These are phyloP conservation scores for Protea cynaroides DNA, from an alignment of 164 flowering plant species.

Conservation along the genomic window DNA sequence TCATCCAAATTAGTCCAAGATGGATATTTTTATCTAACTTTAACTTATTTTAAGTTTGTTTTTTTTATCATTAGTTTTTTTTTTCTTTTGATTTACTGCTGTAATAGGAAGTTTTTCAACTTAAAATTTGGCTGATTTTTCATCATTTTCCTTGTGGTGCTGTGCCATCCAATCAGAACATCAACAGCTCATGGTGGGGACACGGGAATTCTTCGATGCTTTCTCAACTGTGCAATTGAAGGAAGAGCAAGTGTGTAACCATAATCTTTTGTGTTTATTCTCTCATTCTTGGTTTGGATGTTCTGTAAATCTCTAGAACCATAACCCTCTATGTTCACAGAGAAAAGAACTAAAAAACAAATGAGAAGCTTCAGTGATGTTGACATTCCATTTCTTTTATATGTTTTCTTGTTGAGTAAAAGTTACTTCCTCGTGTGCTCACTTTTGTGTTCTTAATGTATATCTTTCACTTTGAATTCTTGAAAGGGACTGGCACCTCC, in stretches of 20 bases:
- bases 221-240: conserved; percentile 19
- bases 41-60: not conserved
- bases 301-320: too few species aligned
- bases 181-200: conserved; percentile 21
- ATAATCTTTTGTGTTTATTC: conserved; percentile 1
- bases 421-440: not conserved
- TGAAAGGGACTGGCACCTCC: conserved; percentile 37
- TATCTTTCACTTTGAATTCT: conserved; percentile 5
- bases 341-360: not conserved
- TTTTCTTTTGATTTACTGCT: not conserved
- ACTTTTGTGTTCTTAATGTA: not conserved
- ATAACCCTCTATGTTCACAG: too few species aligned
- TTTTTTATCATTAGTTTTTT: not conserved
- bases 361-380: not conserved
- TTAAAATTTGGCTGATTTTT: conserved; percentile 3
- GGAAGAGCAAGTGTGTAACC: conserved; percentile 24
- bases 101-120: not conserved
- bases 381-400: conserved; percentile 1
- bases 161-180: conserved; percentile 14
- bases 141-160: conserved; percentile 6
- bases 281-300: conserved; percentile 3
- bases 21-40: not conserved
- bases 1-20: not conserved
- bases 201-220: conserved; percentile 26
- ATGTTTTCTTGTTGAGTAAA: not conserved